These are phyloP conservation scores for Komagataella phaffii DNA, from an alignment of 805 yeast genomes.

Conservation along the genomic window DNA sequence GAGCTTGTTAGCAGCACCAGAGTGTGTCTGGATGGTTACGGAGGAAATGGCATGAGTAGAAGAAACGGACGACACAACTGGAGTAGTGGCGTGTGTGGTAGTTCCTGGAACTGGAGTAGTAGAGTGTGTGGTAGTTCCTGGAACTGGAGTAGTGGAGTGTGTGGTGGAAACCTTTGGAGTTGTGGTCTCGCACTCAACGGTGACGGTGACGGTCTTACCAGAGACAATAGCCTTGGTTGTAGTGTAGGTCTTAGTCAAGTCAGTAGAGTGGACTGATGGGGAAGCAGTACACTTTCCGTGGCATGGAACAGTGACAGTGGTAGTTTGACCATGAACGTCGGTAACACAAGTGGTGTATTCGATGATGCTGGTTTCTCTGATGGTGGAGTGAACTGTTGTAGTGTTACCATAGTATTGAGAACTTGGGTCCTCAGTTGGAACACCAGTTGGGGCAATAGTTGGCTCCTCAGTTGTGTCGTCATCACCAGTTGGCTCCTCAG, in stretches of 20 bases:
- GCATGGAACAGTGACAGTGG: conserved; percentile 9
- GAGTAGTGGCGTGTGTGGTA: background rate
- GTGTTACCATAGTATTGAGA: background rate
- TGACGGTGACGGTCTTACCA: conserved; percentile 4
- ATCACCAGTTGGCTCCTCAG: background rate
- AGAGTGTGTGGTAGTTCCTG: background rate
- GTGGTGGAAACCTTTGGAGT: background rate
- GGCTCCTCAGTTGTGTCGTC: background rate
- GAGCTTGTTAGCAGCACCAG: conserved; percentile 5
- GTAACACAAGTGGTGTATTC: conserved; percentile 2
- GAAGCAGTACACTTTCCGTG: conserved; percentile 5
- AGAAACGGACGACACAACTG: background rate
- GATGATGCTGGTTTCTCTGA: background rate
- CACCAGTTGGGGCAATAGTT: background rate
- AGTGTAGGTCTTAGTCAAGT: conserved; percentile 5
- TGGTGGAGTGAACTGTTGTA: conserved; percentile 3
- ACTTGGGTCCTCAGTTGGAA: background rate
- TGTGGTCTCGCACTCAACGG: conserved; percentile 2
- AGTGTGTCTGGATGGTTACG: conserved; percentile 2
- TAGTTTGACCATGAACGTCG: conserved; percentile 1
- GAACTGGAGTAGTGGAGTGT: background rate
- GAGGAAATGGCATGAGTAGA: conserved; percentile 1
- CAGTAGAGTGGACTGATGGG: background rate
- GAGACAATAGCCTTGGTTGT: conserved; percentile 3
- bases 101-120: background rate